Evolutionary conservation across 805 yeast genomes (phyloP), one percentile per base, ranked within the genome.

Genomic region (Torulaspora gathmanii): DNA sequence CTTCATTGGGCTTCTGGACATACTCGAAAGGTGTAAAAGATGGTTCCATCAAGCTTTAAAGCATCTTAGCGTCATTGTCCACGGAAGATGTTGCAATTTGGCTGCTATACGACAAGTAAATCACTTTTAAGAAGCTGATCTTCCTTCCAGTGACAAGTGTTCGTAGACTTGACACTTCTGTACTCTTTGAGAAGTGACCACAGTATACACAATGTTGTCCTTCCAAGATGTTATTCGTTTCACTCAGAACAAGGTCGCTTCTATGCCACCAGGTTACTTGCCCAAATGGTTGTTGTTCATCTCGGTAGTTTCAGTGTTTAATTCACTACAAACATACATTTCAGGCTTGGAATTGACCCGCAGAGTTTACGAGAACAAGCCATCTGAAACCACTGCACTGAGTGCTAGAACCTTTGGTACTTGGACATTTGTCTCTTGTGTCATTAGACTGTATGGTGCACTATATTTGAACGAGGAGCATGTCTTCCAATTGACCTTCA

Each of bases 341-440:
- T 78, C 87, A 27, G 93, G 89, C 36, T 72, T 84, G 23, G 72
- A 74, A 23, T 74, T 93, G 43, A 86, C 96, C 2, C 79, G 84
- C 54, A 74, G 80, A 52, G 97, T 93, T 6, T 93, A 93, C 63
- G 83, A 77, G 27, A 72, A 67, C 41, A 67, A 75, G 37, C 88
- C 90, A 12, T 53, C 61, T 5, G 77, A 84, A 62, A 83, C 82
- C 20, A 78, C 80, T 1, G 65, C 70, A 11, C 72, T 93, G 53
- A 80, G 93, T 55, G 96, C 96, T n/a, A 78, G 99, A 58, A 91
- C 99, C 0, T 93, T 93, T 65, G 99, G 99, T 27, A 93, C 99
- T 0, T 93, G 99, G 99, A 93, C 99, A 0, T 71, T 90, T 31
- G 75, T 90, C 55, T 82, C 96, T 2, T 78, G 95, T 1, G 72